Conservation (phyloP, 2,329 filamentous ascomycete genomes). For the Paradendryphiella salina region DNA sequence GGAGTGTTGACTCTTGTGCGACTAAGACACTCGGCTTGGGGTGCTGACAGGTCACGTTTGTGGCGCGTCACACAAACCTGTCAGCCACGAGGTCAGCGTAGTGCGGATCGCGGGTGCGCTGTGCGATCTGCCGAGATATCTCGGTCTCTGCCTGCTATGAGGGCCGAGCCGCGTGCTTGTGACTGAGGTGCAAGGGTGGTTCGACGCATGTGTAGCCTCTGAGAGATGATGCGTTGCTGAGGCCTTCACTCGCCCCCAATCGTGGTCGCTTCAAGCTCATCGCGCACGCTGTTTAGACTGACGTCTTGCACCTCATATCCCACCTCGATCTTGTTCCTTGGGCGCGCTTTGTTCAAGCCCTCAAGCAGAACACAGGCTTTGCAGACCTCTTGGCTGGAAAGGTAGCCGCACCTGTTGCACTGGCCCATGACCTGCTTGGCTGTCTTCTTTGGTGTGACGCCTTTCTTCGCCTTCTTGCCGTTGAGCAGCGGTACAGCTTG, state of each 20-base stretch:
- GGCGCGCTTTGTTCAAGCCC: constrained; percentile 76
- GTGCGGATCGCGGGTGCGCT: neutral
- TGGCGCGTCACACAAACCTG: constrained; percentile 4
- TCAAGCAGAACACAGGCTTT: constrained; percentile 92
- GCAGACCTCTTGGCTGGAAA: constrained; percentile 91
- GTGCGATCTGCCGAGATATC: neutral
- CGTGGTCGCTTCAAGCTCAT: constrained; percentile 28
- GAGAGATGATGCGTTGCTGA: neutral
- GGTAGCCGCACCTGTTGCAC: constrained; percentile 88
- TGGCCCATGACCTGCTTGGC: constrained; percentile 73
- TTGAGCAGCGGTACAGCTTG: constrained; percentile 20
- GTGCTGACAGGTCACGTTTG: constrained; percentile 9
- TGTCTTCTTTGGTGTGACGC: constrained; percentile 36
- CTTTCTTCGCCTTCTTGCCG: constrained; percentile 29
- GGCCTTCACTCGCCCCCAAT: constrained; percentile 25
- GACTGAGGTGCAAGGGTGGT: neutral
- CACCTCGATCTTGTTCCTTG: constrained; percentile 46
- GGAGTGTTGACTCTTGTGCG: constrained; percentile 7
- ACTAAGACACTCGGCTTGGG: constrained; percentile 2
- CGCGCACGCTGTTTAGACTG: constrained; percentile 26
- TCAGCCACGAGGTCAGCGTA: constrained; percentile 4
- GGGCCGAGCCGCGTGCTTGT: neutral
- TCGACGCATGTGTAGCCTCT: neutral
- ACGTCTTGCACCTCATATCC: constrained; percentile 30
- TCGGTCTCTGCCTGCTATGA: neutral